Percentiles rank a stretch among this genome's conserved stretches.
Evolutionary conservation across 768 basidiomycete species (phyloP).

Genomic region (Pulveroboletus sp.): DNA sequence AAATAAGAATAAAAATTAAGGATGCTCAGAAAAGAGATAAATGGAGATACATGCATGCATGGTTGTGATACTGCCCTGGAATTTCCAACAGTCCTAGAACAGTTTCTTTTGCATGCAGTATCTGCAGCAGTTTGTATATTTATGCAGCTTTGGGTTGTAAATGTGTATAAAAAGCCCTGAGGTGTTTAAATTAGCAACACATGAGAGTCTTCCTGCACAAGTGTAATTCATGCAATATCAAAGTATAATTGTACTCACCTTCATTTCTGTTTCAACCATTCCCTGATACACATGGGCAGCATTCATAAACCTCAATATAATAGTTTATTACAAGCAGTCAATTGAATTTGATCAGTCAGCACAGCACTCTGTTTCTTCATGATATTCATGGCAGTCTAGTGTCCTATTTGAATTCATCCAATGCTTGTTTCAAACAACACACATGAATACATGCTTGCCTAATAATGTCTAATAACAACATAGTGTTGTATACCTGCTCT

Average conservation of each 20-base stretch:
- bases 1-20: background rate
- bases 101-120: conserved; percentile 23
- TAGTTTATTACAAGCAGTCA: conserved; percentile 45
- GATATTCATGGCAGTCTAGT: conserved; percentile 50
- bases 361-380: conserved; percentile 55
- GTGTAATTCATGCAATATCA: no score
- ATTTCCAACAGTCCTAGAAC: conserved; percentile 11
- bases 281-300: conserved; percentile 44
- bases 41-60: conserved; percentile 32
- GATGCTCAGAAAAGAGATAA: conserved; percentile 29
- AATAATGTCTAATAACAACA: conserved; percentile 17
- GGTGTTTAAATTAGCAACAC: background rate
- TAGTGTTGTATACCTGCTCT: conserved; percentile 36
- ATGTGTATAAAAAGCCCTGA: conserved; percentile 49
- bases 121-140: conserved; percentile 42
- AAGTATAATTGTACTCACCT: conserved; percentile 29
- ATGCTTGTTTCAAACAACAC: background rate
- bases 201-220: background rate
- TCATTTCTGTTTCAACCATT: conserved; percentile 50
- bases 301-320: conserved; percentile 50
- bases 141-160: conserved; percentile 44
- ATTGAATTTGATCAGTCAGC: conserved; percentile 43
- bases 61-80: conserved; percentile 6
- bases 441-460: conserved; percentile 1
- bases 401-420: background rate